Percentiles rank a stretch among this genome's conserved stretches.
phyloP scores from a whole-genome alignment of 176 grass and related monocot genomes.

The Eremochloa ophiuroides region DNA sequence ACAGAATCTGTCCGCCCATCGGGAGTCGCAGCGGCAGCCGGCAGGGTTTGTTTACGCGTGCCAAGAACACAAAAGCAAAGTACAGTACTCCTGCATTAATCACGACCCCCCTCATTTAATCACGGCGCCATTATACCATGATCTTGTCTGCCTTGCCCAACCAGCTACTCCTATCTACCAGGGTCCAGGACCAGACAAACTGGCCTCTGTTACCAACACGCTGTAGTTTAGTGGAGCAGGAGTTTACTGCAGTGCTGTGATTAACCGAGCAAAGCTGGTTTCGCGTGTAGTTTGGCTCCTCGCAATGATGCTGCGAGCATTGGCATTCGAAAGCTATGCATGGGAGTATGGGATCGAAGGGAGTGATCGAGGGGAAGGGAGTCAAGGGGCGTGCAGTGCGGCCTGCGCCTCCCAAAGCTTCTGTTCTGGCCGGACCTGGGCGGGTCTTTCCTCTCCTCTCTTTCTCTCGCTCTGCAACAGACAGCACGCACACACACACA shows the following conservation, averaged over 20 bases:
- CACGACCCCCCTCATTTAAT: slow-evolving; percentile 16
- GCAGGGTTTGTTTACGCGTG: slow-evolving; percentile 3
- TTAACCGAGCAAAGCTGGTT: background rate
- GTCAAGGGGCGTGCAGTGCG: background rate
- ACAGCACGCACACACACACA: too few relatives aligned
- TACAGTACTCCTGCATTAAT: too few relatives aligned
- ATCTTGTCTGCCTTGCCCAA: slow-evolving; percentile 9
- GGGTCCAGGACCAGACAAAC: background rate
- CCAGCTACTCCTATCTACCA: too few relatives aligned
- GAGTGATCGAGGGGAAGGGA: background rate
- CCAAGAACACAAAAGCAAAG: slow-evolving; percentile 10
- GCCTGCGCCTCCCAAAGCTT: background rate
- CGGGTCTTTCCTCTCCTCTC: background rate
- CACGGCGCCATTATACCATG: slow-evolving; percentile 16
- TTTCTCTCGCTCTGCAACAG: background rate
- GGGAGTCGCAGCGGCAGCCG: background rate
- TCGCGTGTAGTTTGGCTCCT: background rate
- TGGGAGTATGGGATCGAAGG: too few relatives aligned
- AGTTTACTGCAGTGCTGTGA: background rate
- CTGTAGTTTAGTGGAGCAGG: too few relatives aligned
- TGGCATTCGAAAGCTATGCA: slow-evolving; percentile 18
- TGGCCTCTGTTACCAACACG: background rate
- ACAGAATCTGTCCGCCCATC: slow-evolving; percentile 5
- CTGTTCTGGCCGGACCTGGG: background rate
- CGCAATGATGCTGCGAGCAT: background rate